Conservation (phyloP, 2,329 filamentous ascomycete species). For the Dothidotthia symphoricarpi region DNA sequence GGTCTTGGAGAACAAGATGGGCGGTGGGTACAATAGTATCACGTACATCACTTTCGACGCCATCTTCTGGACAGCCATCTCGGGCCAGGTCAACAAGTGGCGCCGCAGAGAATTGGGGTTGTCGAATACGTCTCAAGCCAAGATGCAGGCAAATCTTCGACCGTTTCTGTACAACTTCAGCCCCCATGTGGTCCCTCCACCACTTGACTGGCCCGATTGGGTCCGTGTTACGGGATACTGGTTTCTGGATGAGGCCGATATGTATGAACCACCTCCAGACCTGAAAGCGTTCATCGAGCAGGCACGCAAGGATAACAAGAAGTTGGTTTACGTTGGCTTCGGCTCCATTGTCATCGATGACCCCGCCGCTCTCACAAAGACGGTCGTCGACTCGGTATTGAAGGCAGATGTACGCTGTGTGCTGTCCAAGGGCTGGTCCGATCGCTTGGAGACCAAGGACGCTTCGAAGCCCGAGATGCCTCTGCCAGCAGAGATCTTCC, state of each 20-base stretch:
- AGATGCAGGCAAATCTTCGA: constrained; percentile 95
- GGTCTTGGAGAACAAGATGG: constrained; percentile 89
- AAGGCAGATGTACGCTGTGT: constrained; percentile 94
- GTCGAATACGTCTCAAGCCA: constrained; percentile 78
- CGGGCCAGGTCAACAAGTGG: constrained; percentile 90
- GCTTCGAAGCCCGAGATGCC: constrained; percentile 63
- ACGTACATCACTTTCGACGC: constrained; percentile 96
- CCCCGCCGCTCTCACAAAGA: constrained; percentile 80
- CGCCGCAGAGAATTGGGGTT: constrained; percentile 76
- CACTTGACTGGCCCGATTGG: constrained; percentile 96
- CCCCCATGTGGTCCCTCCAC: constrained; percentile 87
- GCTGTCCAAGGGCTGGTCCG: constrained; percentile 95
- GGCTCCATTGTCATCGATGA: constrained; percentile 94
- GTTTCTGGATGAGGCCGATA: constrained; percentile 77
- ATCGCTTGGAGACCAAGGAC: constrained; percentile 64
- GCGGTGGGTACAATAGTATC: constrained; percentile 90
- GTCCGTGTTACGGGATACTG: constrained; percentile 96
- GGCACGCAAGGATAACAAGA: constrained; percentile 78
- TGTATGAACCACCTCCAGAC: constrained; percentile 72
- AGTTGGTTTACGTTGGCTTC: constrained; percentile 95
- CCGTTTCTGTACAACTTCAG: constrained; percentile 98
- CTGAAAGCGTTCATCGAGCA: constrained; percentile 79
- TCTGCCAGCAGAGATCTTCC: constrained; percentile 75
- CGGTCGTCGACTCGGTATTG: constrained; percentile 86
- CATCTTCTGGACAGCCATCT: constrained; percentile 92